phyloP scores from a whole-genome alignment of 2,329 filamentous ascomycete species.

The Ophiostoma sp. region DNA sequence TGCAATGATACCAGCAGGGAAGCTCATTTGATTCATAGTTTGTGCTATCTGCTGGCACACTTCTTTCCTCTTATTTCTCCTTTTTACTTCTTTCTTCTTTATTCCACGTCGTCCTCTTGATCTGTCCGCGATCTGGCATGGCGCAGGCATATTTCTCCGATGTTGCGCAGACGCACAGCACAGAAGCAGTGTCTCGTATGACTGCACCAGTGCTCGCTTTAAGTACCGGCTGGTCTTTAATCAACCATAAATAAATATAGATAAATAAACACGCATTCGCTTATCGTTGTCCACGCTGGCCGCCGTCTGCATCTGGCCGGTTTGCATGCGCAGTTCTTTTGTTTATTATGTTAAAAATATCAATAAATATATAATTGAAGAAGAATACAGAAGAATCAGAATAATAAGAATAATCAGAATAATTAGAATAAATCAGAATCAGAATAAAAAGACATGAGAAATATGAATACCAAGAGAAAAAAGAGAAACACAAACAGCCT shows the following conservation, averaged over 20 bases:
- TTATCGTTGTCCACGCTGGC: conserved; percentile 11
- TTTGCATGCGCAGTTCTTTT: too few relatives aligned
- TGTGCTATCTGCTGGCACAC: neutral
- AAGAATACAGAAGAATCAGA: too few relatives aligned
- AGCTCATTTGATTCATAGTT: neutral
- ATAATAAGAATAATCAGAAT: too few relatives aligned
- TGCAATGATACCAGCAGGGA: too few relatives aligned
- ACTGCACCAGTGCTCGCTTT: too few relatives aligned
- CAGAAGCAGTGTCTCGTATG: too few relatives aligned
- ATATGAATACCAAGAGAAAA: neutral
- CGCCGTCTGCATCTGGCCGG: neutral
- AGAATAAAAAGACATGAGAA: too few relatives aligned
- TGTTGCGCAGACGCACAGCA: neutral
- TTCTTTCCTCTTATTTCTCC: neutral
- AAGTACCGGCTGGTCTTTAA: too few relatives aligned
- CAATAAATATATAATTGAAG: too few relatives aligned
- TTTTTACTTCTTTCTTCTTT: neutral
- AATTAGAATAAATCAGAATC: too few relatives aligned
- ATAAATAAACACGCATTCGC: neutral
- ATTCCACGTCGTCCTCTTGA: neutral
- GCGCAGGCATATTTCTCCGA: neutral
- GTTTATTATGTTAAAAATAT: too few relatives aligned
- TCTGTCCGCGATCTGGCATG: neutral
- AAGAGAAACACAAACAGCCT: neutral
- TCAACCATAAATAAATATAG: too few relatives aligned